A percentile compares a stretch with the other conserved stretches of the same genome.
Conservation (phyloP, 192 early-diverging fungal species). For the Coemansia sp. region DNA sequence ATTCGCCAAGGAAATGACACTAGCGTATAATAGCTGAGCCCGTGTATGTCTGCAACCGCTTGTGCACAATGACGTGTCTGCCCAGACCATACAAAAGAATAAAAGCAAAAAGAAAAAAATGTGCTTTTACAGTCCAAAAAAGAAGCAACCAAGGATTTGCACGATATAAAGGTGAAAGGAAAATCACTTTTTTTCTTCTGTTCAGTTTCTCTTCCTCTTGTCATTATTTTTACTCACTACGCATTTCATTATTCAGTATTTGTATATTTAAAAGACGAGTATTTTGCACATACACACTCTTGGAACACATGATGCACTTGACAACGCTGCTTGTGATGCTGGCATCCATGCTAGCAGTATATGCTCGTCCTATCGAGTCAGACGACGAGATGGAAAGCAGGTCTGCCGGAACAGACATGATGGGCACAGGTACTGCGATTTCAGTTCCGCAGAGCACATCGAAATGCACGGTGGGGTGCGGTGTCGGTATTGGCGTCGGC, state of each 20-base stretch:
- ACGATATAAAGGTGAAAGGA: not conserved
- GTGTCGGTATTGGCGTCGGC: conserved; percentile 45
- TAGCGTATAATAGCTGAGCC: too few species aligned
- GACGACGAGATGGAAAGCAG: not conserved
- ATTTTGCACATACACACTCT: not conserved
- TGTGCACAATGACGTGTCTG: too few species aligned
- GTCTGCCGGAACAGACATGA: conserved; percentile 5
- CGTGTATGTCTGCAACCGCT: too few species aligned
- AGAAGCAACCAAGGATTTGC: not conserved
- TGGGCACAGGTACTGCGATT: not conserved
- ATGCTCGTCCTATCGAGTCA: not conserved
- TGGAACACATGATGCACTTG: not conserved
- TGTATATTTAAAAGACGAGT: not conserved
- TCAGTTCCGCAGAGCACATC: conserved; percentile 11
- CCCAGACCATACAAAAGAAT: too few species aligned
- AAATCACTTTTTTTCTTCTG: conserved; percentile 6
- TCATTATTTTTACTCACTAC: conserved; percentile 6
- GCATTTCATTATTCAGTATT: not conserved
- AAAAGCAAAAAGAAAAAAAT: not conserved
- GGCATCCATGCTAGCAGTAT: conserved; percentile 1
- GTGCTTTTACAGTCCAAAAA: not conserved
- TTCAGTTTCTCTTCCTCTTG: conserved; percentile 5
- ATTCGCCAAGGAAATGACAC: too few species aligned
- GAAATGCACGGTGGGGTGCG: conserved; percentile 45
- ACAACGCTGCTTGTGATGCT: not conserved